Evolutionary conservation across 2,329 filamentous ascomycete species (phyloP), one percentile per base, ranked within the genome.

Genomic region (Pseudocercospora cruenta): DNA sequence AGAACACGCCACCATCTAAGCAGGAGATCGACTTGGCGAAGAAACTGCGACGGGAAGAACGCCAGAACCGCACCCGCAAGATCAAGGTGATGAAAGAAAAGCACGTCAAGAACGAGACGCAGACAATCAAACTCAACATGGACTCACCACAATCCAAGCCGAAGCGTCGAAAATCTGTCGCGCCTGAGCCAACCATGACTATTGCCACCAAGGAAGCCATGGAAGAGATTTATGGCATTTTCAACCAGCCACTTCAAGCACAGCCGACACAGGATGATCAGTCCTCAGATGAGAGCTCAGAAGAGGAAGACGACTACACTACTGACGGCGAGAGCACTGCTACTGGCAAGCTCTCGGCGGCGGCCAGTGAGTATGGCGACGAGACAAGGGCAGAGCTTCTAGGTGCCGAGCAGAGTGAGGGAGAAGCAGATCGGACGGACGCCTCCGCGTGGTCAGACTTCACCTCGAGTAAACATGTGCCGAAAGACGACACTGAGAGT

Each of bases 161-260:
- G 63, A 91, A 90, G 84, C 92, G 92, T 78, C 95, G 91, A 77
- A 89, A 89, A 60, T 85, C 84, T 10, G 80, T 82, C 53, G 94
- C 91, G 76, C 88, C 88, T 33, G 94, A 98, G 78, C 92, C 94
- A n/a, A 99, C 95, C 1, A 97, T 99, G 94, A 99, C 95, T 0
- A 87, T 99, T 70, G 93, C 98, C 76, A 99, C 95, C 12, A 92
- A 88, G 73, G 94, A 95, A 70, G 95, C 95, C 4, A 97, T 94
- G 68, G 94, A 98, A 72, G 95, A 99, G 72, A 97, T 99, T 60
- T 98, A 98, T 74, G 93, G 93, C 65, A 92, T 99, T 57, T 99
- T 98, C 80, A 98, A 95, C 74, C 91, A 95, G 65, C 94, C 95
- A 1, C 78, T 94, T 39, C 85, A 85, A 68, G 81, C 82, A 36